Evolutionary conservation across 2,329 filamentous ascomycete species (phyloP), one percentile per base, ranked within the genome.

Genomic region (Epichloe coenophiala): DNA sequence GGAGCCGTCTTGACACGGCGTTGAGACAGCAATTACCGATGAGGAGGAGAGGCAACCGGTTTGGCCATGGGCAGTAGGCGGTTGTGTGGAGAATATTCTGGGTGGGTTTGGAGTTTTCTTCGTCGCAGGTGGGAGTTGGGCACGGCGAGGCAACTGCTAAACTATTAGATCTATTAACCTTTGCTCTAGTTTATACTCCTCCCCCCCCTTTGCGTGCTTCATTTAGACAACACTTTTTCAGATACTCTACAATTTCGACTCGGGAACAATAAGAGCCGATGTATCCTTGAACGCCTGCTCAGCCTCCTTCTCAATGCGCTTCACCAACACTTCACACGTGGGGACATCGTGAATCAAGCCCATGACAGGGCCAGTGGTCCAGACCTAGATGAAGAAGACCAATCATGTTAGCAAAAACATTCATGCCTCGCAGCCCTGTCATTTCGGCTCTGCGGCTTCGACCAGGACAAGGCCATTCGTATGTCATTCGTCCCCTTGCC

Each of bases 311-410:
- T 90, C 86, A 59, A 93, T 90, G 51, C 87, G 77, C 58, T 72
- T 72, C 9, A 89, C 70, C 27, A 93, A 70, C 1, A 71, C 81
- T 45, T 77, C 76, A 61, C 87, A 91, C 0, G 83, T 87, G 8
- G 86, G 86, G 50, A 90, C 86, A 60, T 93, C 87, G 59, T 91
- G 81, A 55, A 93, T 93, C 51, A 93, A 66, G 5, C 87, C 87
- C 57, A 98, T 95, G 58, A 97, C 91, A 66, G 96, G 91, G 11
- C 93, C 93, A 8, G 91, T 89, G 19, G 93, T 97, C 93, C 93
- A 98, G 39, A 96, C 86, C 86, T 91, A 49, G 56, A 59, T 53
- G 45, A 51, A 38, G 37, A 41, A 42, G 17, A 12, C 27, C 27
- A 9, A 31, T 31, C 23, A 31, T 9, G 27, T 31, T 31, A 31